Conservation (phyloP, 2,329 filamentous ascomycete species). For the Aspergillus ochraceus region DNA sequence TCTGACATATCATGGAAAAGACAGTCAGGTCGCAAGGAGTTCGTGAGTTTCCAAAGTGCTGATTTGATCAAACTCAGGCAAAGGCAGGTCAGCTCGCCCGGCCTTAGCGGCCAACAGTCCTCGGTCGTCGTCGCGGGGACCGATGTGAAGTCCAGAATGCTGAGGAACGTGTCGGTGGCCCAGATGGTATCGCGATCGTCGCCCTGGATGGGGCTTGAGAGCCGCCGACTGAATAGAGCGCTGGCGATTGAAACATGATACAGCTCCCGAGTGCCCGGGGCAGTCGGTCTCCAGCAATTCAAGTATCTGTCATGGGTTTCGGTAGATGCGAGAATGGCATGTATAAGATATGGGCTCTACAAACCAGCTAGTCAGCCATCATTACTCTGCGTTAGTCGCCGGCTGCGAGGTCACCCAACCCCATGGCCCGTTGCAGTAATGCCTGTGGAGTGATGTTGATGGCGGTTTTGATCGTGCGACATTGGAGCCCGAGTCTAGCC, state of each 20-base stretch:
- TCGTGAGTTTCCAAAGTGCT: neutral
- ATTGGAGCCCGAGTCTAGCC: neutral
- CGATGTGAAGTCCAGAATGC: neutral
- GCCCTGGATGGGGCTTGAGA: neutral
- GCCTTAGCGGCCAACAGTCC: neutral
- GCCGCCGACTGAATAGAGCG: neutral
- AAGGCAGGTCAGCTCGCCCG: neutral
- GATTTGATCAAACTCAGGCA: neutral
- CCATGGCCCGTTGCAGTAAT: neutral
- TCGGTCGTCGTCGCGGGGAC: neutral
- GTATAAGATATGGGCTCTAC: neutral
- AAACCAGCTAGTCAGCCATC: neutral
- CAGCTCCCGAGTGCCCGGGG: neutral
- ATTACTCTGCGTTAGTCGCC: neutral
- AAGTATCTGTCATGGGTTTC: neutral
- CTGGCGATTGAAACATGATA: neutral
- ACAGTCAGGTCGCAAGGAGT: neutral
- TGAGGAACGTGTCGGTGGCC: neutral
- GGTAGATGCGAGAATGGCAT: neutral
- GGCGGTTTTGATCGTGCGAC: neutral
- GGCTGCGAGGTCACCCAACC: neutral
- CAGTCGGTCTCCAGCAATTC: neutral
- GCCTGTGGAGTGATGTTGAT: neutral
- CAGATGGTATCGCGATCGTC: neutral
- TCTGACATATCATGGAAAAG: neutral